Percentiles rank a stretch among this genome's conserved stretches.
phyloP scores from a whole-genome alignment of 129 eudicot species.

The Flaveria robusta region DNA sequence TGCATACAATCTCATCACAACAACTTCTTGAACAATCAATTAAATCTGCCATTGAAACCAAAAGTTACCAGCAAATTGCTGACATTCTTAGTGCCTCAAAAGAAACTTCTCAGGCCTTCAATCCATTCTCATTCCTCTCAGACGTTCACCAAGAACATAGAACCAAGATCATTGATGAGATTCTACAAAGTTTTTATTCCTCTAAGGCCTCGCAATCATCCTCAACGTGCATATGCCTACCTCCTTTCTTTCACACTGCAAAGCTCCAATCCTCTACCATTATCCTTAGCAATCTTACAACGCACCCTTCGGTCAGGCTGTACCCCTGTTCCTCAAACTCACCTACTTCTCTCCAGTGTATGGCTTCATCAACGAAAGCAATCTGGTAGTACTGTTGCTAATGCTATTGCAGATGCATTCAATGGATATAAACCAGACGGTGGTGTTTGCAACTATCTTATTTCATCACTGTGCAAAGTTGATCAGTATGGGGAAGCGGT shows the following conservation, averaged over 20 bases:
- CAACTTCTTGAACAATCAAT: slow-evolving; percentile 42
- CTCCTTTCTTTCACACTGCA: slow-evolving; percentile 65
- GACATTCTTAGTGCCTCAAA: slow-evolving; percentile 43
- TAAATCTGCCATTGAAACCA: slow-evolving; percentile 49
- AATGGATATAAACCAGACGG: slow-evolving; percentile 62
- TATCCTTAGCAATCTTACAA: slow-evolving; percentile 65
- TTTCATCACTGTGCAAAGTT: slow-evolving; percentile 64
- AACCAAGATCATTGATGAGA: slow-evolving; percentile 55
- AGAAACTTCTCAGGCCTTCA: slow-evolving; percentile 31
- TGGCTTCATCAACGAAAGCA: slow-evolving; percentile 55
- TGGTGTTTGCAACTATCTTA: slow-evolving; percentile 77
- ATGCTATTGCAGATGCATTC: slow-evolving; percentile 57
- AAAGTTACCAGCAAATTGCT: slow-evolving; percentile 51
- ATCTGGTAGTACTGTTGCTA: slow-evolving; percentile 36
- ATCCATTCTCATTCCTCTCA: slow-evolving; percentile 66
- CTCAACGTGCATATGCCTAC: slow-evolving; percentile 46
- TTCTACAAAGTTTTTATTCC: slow-evolving; percentile 58
- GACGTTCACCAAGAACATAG: slow-evolving; percentile 31
- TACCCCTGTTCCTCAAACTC: slow-evolving; percentile 64
- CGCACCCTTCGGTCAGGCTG: slow-evolving; percentile 75
- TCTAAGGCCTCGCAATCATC: slow-evolving; percentile 63
- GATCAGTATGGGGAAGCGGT: slow-evolving; percentile 64
- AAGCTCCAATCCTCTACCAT: slow-evolving; percentile 55
- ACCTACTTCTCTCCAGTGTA: slow-evolving; percentile 61
- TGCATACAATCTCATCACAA: slow-evolving; percentile 30